phyloP scores from a whole-genome alignment of 345 rosid species.

The Gossypium herbaceum region DNA sequence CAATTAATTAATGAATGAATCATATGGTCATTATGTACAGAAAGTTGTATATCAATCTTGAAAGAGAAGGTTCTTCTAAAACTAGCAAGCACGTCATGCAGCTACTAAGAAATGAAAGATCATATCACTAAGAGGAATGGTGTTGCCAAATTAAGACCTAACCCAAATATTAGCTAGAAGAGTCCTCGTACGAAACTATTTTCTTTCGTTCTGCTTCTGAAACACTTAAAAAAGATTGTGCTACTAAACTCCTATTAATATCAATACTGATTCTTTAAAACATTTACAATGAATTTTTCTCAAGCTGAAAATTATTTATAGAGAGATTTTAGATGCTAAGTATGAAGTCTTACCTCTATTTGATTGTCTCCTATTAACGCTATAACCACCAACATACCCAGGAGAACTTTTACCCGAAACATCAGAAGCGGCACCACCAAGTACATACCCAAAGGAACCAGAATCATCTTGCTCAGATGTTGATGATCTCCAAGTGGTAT shows the following conservation, averaged over 20 bases:
- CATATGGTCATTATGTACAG: neutral
- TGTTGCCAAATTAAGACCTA: neutral
- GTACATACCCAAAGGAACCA: constrained; percentile 49
- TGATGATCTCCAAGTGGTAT: constrained; percentile 54
- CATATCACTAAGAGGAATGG: neutral
- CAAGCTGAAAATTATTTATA: neutral
- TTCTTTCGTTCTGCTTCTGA: neutral
- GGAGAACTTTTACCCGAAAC: constrained; percentile 55
- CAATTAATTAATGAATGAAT: neutral
- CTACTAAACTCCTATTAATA: neutral
- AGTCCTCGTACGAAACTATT: no score
- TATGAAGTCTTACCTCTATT: constrained; percentile 53
- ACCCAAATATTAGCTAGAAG: neutral
- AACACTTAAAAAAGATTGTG: neutral
- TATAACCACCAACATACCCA: constrained; percentile 65
- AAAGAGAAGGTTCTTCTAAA: neutral
- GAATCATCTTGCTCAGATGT: constrained; percentile 48
- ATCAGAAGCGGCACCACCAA: constrained; percentile 42
- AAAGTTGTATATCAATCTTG: neutral
- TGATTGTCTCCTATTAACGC: constrained; percentile 63
- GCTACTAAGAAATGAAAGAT: neutral
- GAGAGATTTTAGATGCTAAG: constrained; percentile 4
- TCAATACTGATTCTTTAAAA: neutral
- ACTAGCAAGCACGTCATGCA: neutral
- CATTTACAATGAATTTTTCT: neutral